Evolutionary conservation across 2,329 filamentous ascomycete species (phyloP), one percentile per base, ranked within the genome.

Genomic region (Aspergillus puulaauensis): DNA sequence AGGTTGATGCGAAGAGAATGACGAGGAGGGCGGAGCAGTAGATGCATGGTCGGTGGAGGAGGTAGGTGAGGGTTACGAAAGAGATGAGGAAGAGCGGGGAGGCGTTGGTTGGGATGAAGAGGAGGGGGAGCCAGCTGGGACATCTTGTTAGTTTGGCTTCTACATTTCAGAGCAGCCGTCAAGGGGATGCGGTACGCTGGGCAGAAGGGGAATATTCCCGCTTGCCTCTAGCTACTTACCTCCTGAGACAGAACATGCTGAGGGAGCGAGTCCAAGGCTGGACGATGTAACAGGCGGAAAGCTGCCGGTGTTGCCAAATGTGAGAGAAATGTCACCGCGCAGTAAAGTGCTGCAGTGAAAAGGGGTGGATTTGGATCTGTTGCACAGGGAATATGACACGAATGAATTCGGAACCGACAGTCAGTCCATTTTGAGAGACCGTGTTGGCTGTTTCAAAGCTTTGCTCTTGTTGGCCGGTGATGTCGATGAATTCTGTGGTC

Each of bases 21-120:
- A 96, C 84, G 49, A 99, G 90, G 54, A 99, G 89, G 61, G 97
- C 87, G 60, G 92, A 96, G 84, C 95, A 99, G 83, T 99, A 99
- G 67, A 96, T 89, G 80, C 95, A 99, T 54, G 95, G 95, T 55
- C 93, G 88, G 79, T 97, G 96, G 68, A 99, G 87, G 77, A 96
- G 90, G 82, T 96, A 98, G 64, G 93, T 96, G 75, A 93, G 91
- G 64, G 91, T 83, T 79, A 99, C 89, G 82, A 95, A 91, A 77
- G 91, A 85, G 78, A 93, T 86, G 73, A 95, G 90, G 79, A 93
- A 93, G 69, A 90, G 84, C 24, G 90, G 90, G 57, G 90, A 92
- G 66, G 90, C 89, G 74, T 93, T 92, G 59, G 90, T 91, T 52
- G 90, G 90, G 67, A 95, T 92, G 77, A 95, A 93, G 73, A 95